phyloP scores from a whole-genome alignment of 805 yeast species.

The Maudiozyma saulgeensis region DNA sequence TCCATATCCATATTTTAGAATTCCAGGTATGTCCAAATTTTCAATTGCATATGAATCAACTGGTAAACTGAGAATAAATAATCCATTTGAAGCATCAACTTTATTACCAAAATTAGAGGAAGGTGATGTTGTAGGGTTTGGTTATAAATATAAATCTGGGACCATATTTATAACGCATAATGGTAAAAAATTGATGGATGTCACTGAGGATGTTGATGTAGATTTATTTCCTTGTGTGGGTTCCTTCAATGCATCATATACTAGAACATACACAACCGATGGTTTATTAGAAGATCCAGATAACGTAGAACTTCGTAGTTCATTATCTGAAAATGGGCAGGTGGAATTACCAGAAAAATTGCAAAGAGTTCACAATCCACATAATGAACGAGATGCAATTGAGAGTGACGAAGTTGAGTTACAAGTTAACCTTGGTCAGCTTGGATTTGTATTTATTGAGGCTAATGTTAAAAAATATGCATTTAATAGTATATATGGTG shows the following conservation, averaged over 20 bases:
- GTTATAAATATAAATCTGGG: slow-evolving; percentile 72
- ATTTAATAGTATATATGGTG: slow-evolving; percentile 40
- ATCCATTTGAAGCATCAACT: slow-evolving; percentile 41
- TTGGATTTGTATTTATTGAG: slow-evolving; percentile 72
- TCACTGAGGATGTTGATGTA: slow-evolving; percentile 58
- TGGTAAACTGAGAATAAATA: slow-evolving; percentile 59
- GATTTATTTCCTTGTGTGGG: slow-evolving; percentile 35
- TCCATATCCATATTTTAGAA: slow-evolving; percentile 66
- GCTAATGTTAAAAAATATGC: slow-evolving; percentile 84
- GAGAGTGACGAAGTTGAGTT: slow-evolving; percentile 30
- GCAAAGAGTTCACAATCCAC: slow-evolving; percentile 17
- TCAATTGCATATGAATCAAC: slow-evolving; percentile 66
- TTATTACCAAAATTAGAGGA: slow-evolving; percentile 42
- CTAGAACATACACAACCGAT: slow-evolving; percentile 29
- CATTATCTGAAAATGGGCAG: slow-evolving; percentile 17
- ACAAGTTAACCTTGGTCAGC: slow-evolving; percentile 66
- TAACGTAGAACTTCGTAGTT: slow-evolving; percentile 22
- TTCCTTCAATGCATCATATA: slow-evolving; percentile 31
- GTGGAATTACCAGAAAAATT: slow-evolving; percentile 18
- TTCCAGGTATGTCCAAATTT: slow-evolving; percentile 65
- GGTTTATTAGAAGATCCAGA: slow-evolving; percentile 30
- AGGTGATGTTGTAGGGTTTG: slow-evolving; percentile 92
- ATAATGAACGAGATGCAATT: slow-evolving; percentile 9
- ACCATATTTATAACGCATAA: slow-evolving; percentile 88
- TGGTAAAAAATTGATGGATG: slow-evolving; percentile 77